Evolutionary conservation across 148 eudicot genomes (phyloP), one percentile per base, ranked within the genome.

Genomic region (Silene latifolia): DNA sequence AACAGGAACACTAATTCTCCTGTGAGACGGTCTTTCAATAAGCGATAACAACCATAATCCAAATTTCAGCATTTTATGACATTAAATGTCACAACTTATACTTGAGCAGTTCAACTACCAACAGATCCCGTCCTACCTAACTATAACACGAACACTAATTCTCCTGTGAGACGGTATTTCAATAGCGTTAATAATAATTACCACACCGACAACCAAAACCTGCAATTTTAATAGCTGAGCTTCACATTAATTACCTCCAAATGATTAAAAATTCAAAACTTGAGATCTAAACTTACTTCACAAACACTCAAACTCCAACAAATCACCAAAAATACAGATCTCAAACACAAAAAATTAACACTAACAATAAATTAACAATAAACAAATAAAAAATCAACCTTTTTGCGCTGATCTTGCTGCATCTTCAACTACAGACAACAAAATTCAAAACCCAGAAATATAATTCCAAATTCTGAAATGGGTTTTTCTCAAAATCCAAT

Each of bases 361-460:
- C 32, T 4, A 25, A 11, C 14, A 63, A 15, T 14, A 51, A 51
- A 51, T 13, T 48, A 13, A 48, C 12, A 51, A 12, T 11, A 51
- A 13, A 51, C 4, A 11, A 51, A 51, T 11, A 19, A 60, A 60
- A 8, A 60, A 35, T 6, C n/a, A 57, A 90, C 96, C 96, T 88
- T 87, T 67, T 79, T 87, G 19, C 90, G 83, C 79, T 84, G 92
- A 87, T 87, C 92, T 80, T 81, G 96, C 87, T 83, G 90, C 90
- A 87, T 87, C 76, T 71, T 77, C 20, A 51, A 24, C 21, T 59
- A 25, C 8, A 77, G 39, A 25, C 14, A 11, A 65, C 18, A n/a
- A 48, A 67, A 51, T 21, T 0, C 11, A 32, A 75, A 71, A 71
- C 20, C 24, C 61, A 64, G 75, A 67, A 77, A 48, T 58, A 9